Evolutionary conservation across 805 yeast genomes (phyloP), one percentile per base, ranked within the genome.

Genomic region (Blastobotrys robertii): DNA sequence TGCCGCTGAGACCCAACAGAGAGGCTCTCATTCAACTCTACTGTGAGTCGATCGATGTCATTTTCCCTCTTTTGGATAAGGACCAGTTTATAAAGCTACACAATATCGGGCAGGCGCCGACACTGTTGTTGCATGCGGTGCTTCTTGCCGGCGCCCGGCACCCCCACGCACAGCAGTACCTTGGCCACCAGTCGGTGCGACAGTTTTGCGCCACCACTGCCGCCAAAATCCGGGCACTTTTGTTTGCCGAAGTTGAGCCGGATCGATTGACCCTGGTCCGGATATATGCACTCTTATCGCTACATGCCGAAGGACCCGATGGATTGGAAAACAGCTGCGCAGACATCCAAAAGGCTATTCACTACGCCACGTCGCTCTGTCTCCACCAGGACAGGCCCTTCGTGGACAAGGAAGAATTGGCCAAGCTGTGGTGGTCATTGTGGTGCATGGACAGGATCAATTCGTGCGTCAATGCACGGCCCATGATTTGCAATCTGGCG

Each of bases 61-160:
- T 68, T 2, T 57, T 70, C 38, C 75, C 76, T 2, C 50, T 71
- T 22, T 51, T 71, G 4, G 65, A 66, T 47, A 68, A 65, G 51
- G 55, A 54, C 15, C 63, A 63, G 36, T 67, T 71, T 50, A 54
- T 63, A 60, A 64, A 53, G 44, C 57, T 50, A 44, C 68, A 57
- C 52, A 56, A 47, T 43, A 57, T 48, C 42, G 65, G 55, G 46
- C 60, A 56, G 51, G 68, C 59, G 54, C 74, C 56, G 1, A 66
- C 68, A 7, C 49, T 68, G 13, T 56, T 70, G 28, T 45, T 65
- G 13, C 70, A 69, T 43, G 69, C 73, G 1, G 64, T 71, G 31
- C 56, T 70, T n/a, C 51, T 70, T 14, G 61, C 59, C 9, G 67
- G 72, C 0, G 64, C 71, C 8, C 53, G 71, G 13, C 70, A 70